Percentiles rank a stretch among this genome's conserved stretches.
Evolutionary conservation across 345 rosid genomes (phyloP).

Genomic region (Brassica nigra): DNA sequence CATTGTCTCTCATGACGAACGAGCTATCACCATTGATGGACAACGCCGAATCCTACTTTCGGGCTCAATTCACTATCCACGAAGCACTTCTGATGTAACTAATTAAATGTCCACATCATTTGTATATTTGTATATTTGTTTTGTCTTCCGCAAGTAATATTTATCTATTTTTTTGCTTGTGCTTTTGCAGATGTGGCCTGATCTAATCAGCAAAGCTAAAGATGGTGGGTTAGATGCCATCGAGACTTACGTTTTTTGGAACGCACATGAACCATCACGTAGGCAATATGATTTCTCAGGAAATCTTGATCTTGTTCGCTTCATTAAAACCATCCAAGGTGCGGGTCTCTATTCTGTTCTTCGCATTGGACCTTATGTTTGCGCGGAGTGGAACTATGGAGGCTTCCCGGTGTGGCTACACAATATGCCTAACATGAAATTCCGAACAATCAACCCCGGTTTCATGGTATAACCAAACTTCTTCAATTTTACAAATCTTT

Average conservation of each 20-base stretch:
- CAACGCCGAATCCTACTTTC: conserved; percentile 56
- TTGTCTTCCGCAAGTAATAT: not conserved
- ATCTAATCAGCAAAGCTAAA: conserved; percentile 55
- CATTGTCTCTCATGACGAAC: conserved; percentile 46
- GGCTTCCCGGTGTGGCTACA: conserved; percentile 71
- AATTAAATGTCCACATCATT: not conserved
- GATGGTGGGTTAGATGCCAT: conserved; percentile 67
- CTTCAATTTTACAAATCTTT: not conserved
- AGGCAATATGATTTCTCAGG: conserved; percentile 57
- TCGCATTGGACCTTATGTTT: conserved; percentile 73
- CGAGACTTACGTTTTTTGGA: conserved; percentile 76
- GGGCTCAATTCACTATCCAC: conserved; percentile 70
- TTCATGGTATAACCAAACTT: conserved; percentile 45
- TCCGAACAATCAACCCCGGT: conserved; percentile 47
- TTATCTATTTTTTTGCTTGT: not conserved
- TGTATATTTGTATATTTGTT: conserved; percentile 2
- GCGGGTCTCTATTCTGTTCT: conserved; percentile 58
- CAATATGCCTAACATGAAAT: conserved; percentile 38
- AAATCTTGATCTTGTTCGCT: conserved; percentile 57
- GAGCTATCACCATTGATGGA: conserved; percentile 59
- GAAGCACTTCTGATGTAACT: conserved; percentile 60
- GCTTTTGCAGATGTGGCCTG: conserved; percentile 67
- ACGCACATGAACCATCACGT: conserved; percentile 58
- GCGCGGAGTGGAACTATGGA: conserved; percentile 76
- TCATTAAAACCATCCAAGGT: conserved; percentile 56